Base-by-base conservation (phyloP, 2,329 filamentous ascomycete genomes). In the Hypoxylon sp. region DNA sequence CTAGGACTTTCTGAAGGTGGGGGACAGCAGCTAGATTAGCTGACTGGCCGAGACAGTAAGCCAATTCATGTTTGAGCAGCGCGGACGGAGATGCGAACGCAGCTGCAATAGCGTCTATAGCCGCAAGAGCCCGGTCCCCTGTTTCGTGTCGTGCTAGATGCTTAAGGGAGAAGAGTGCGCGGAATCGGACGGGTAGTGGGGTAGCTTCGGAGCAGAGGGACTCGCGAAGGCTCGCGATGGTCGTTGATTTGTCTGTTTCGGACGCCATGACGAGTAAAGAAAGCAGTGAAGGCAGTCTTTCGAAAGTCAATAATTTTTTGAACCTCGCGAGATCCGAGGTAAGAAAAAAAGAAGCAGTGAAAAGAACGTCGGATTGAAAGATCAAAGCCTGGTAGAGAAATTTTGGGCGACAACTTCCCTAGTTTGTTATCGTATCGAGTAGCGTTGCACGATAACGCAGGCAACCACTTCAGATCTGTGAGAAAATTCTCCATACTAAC, bases 151-250 rank as follows among this genome's bases (percentile, higher is more conserved):
- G 90, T 51, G 96, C 95, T 67, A 98, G 84, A 79, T 98, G 93
- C 84, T 99, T 99, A 67, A 99, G 90, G 17, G 95, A 98, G 84
- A 99, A 99, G 74, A 99, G 92, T 46, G 96, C 95, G 75, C 96
- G 93, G 82, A 98, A 99, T 70, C 96, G 93, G 70, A 93, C 86
- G 41, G 94, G 91, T 60, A 99, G 91, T 49, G 94, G 90, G 68
- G 92, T 91, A 13, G 87, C 82, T 83, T 98, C 96, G 52, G 92
- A 91, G 75, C 87, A 90, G 66, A 99, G 89, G 65, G 91, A 92
- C 76, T 91, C 87, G 76, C 93, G 91, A 57, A 97, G 86, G 64
- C 85, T 83, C 62, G 83, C 75, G 73, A 93, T 86, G 49, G 88
- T 89, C 56, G 73, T 70, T 60, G 51, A 63, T 1, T 60, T 68